Conservation (phyloP, 768 basidiomycete genomes). For the Xerocomus brunneocitrinus region DNA sequence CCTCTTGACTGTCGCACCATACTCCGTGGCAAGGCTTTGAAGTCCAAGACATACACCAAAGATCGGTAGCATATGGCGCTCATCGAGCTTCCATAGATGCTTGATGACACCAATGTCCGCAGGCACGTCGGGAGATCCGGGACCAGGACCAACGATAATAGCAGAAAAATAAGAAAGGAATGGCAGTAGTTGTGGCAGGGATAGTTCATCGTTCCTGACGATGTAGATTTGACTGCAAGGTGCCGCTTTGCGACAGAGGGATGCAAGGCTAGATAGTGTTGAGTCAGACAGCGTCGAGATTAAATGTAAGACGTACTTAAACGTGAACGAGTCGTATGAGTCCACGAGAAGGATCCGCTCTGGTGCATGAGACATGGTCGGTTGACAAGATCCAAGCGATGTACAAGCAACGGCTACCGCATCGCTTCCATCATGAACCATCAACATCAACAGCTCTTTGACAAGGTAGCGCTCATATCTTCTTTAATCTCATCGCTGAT, state of each 20-base stretch:
- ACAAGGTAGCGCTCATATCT: constrained; percentile 28
- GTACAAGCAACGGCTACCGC: not conserved
- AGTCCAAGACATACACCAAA: constrained; percentile 84
- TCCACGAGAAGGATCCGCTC: constrained; percentile 69
- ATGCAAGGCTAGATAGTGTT: constrained; percentile 52
- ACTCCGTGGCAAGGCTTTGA: constrained; percentile 67
- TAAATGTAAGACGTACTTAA: constrained; percentile 55
- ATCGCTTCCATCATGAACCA: constrained; percentile 19
- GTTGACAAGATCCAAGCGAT: not conserved
- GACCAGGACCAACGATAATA: constrained; percentile 73
- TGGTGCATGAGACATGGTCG: constrained; percentile 23
- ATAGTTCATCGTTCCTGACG: constrained; percentile 66
- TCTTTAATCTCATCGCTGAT: not conserved
- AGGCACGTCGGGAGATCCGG: constrained; percentile 64
- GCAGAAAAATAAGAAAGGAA: constrained; percentile 61
- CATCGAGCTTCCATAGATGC: constrained; percentile 63
- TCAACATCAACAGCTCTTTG: constrained; percentile 30
- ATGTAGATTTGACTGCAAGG: constrained; percentile 61
- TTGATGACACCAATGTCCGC: constrained; percentile 66
- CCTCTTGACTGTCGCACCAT: constrained; percentile 56
- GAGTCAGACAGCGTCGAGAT: not conserved
- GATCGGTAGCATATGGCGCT: constrained; percentile 53
- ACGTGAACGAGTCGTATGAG: constrained; percentile 86
- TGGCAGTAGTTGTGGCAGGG: constrained; percentile 45
- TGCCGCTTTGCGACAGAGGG: constrained; percentile 60